Conservation (phyloP, 2,329 filamentous ascomycete species). For the Parastagonospora nodorum region DNA sequence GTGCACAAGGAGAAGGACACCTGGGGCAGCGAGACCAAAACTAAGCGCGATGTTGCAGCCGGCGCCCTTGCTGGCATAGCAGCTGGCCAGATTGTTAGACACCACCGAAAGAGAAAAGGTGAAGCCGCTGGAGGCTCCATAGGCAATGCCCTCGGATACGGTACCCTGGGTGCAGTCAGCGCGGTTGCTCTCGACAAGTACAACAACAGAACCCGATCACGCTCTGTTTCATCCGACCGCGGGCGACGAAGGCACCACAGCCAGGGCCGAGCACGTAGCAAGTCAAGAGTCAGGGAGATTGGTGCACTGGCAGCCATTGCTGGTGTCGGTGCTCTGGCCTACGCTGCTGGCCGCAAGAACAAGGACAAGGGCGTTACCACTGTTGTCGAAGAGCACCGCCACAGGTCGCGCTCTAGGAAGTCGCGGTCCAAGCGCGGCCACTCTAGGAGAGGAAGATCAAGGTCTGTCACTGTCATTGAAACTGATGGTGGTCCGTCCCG, state of each 20-base stretch:
- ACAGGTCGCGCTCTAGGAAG: slow-evolving; percentile 52
- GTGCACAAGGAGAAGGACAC: slow-evolving; percentile 59
- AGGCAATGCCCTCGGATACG: slow-evolving; percentile 63
- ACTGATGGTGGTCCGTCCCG: slow-evolving; percentile 34
- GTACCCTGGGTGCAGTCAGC: slow-evolving; percentile 64
- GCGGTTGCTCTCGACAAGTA: slow-evolving; percentile 63
- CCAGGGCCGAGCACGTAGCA: slow-evolving; percentile 40
- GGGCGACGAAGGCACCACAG: slow-evolving; percentile 27
- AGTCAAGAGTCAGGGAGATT: slow-evolving; percentile 56
- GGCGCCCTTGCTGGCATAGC: slow-evolving; percentile 65
- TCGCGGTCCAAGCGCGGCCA: slow-evolving; percentile 5
- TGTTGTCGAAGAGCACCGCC: slow-evolving; percentile 53
- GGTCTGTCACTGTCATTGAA: slow-evolving; percentile 45
- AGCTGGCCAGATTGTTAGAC: slow-evolving; percentile 64
- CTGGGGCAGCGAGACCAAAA: slow-evolving; percentile 50
- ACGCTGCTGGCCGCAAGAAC: slow-evolving; percentile 53
- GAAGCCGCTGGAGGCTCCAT: slow-evolving; percentile 58
- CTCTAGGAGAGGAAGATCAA: slow-evolving; percentile 23
- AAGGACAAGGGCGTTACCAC: slow-evolving; percentile 52
- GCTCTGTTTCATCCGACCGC: slow-evolving; percentile 45
- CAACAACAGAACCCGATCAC: slow-evolving; percentile 53
- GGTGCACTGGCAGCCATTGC: slow-evolving; percentile 65
- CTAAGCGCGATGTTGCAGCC: slow-evolving; percentile 65
- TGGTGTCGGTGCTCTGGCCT: slow-evolving; percentile 64
- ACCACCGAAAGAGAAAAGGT: slow-evolving; percentile 62